Base-by-base conservation (phyloP, 2,329 filamentous ascomycete species). In the Clonostachys rosea region DNA sequence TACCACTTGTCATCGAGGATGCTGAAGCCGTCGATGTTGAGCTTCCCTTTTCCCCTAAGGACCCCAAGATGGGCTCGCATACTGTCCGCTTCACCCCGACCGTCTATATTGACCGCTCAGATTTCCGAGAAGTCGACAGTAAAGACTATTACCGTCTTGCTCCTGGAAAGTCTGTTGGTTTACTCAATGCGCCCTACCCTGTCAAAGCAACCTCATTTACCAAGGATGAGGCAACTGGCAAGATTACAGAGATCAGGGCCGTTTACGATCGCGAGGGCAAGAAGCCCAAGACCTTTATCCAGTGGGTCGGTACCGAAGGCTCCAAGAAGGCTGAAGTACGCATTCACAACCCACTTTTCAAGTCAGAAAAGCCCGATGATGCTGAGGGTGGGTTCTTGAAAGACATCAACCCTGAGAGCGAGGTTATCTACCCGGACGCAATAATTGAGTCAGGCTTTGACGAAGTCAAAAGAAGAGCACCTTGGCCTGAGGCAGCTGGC, bases 1-100 rank as follows among this genome's bases (percentile, higher is more conserved):
- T 96, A 41, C 84, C 83, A 34, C 83, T 96, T 12, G 74, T 89
- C 34, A 90, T 97, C 49, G 87, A 94, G 55, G 87, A 92, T 57
- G 76, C 87, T 44, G 67, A 49, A 35, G n/a, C 63, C 7, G 52
- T 63, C 41, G 79, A 87, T 50, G 64, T 94, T 4, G 79, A 86
- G 44, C 65, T 94, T 7, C 89, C 91, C 0, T 96, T 95, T 69
- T 87, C 87, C 16, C 84, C 89, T 30, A 95, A 95, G 68, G 83
- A 91, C 54, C 78, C 87, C 3, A 75, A 74, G n/a, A 81, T 86
- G 66, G 85, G 84, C 34, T 76, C 71, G 8, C 81, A 81, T 60
- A 76, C 71, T 43, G 60, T 84, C 39, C 73, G 68, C 13, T 82
- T 96, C 56, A 91, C 89, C 2, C 83, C 82, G 56, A 76, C 71